These are phyloP conservation scores for Colletotrichum aenigma DNA, from an alignment of 2,329 filamentous ascomycete species.

Conservation along the genomic window DNA sequence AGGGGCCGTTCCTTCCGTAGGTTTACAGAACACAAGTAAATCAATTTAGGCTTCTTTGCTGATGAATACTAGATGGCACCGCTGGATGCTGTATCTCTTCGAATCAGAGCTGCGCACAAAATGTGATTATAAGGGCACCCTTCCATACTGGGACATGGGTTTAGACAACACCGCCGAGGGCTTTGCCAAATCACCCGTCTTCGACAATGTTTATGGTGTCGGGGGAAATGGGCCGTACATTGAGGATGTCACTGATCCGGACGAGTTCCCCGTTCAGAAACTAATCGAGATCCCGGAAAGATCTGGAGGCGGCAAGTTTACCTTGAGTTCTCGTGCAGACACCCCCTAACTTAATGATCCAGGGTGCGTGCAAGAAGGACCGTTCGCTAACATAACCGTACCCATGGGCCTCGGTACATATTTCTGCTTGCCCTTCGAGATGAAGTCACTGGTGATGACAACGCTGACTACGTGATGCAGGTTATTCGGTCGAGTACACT, in stretches of 20 bases:
- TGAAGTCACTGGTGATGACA: too few relatives aligned
- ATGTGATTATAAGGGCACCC: conserved; percentile 26
- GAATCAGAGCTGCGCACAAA: conserved; percentile 23
- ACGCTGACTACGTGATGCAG: background rate
- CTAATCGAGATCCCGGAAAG: background rate
- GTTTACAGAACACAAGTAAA: background rate
- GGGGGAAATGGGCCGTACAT: conserved; percentile 18
- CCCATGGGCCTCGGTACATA: background rate
- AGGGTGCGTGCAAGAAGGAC: conserved; percentile 6
- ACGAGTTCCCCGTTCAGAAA: background rate
- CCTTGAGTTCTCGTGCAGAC: rapidly evolving
- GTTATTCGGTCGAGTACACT: background rate
- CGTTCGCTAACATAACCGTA: background rate
- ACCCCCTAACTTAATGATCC: background rate
- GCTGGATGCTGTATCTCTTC: background rate
- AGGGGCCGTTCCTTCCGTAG: background rate
- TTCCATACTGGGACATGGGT: background rate
- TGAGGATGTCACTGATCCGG: background rate
- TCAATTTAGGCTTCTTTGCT: background rate
- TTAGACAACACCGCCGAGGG: background rate
- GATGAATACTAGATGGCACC: background rate
- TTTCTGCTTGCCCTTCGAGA: rapidly evolving
- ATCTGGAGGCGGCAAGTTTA: background rate
- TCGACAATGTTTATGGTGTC: conserved; percentile 14
- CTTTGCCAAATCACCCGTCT: conserved; percentile 17